Evolutionary conservation across 1,139 yeast genomes (phyloP), one percentile per base, ranked within the genome.

Genomic region (Sugiyamaella japonica): DNA sequence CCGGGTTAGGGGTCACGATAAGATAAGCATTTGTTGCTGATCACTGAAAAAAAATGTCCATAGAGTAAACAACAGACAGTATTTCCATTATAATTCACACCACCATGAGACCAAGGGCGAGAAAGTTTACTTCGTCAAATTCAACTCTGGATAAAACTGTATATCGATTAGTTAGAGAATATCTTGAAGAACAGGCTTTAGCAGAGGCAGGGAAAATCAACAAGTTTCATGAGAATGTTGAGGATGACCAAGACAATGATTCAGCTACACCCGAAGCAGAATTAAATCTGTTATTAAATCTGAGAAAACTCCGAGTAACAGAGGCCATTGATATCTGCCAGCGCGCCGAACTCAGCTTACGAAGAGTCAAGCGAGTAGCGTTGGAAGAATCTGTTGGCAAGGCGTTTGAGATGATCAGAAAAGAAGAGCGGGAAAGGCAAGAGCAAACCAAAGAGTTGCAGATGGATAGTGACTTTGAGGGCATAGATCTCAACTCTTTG

Each of bases 321-420:
- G 64, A 61, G 20, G 63, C 64, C 8, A 57, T 62, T 9, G 61
- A 58, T 29, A 52, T 62, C 16, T 62, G 66, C 46, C 64, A 62
- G 48, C 50, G 62, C 23, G 52, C 59, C 9, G 66, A 63, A 41
- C 50, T 63, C 49, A 52, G 62, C 41, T 54, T 89, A 63, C 80
- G 83, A 56, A 73, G 97, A 59, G 82, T 83, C 66, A 90, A 90
- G 68, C 81, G 80, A 61, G 72, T 71, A 4, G 65, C 75, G 2
- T 70, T 88, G 50, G 86, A 83, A 61, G 83, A 81, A 62, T 75
- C 84, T 10, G 76, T 86, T 8, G 84, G 80, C 28, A 76, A 75
- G 23, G 85, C 83, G 0, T 69, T 84, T 56, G 73, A 74, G 29
- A 69, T 70, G 39, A 65, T 79, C 17, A 62, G 69, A 7, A 71